A percentile compares a stretch with the other conserved stretches of the same genome.
phyloP scores from a whole-genome alignment of 805 yeast genomes.

The Candida sanyiensis region DNA sequence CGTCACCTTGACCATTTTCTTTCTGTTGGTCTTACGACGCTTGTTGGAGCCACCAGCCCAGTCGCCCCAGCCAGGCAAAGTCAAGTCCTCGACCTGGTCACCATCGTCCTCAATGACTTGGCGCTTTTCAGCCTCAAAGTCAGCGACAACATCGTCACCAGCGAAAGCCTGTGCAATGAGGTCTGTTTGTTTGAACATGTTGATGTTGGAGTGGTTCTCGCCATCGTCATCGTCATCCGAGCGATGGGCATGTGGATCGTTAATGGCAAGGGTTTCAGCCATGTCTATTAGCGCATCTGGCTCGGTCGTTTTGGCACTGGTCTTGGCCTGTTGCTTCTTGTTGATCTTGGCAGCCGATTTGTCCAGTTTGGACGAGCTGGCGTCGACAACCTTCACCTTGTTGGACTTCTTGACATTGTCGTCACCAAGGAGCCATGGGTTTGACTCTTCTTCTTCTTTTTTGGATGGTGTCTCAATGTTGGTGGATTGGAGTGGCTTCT shows the following conservation, averaged over 20 bases:
- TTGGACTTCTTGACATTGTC: conserved; percentile 35
- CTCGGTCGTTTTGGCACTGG: conserved; percentile 30
- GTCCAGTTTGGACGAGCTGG: conserved; percentile 42
- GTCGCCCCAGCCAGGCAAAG: conserved; percentile 88
- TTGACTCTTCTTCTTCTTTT: conserved; percentile 26
- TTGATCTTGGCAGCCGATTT: conserved; percentile 35
- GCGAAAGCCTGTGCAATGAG: conserved; percentile 91
- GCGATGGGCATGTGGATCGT: conserved; percentile 38
- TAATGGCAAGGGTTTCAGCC: conserved; percentile 48
- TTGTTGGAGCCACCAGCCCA: conserved; percentile 72
- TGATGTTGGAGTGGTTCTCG: conserved; percentile 27
- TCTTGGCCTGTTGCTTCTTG: conserved; percentile 30
- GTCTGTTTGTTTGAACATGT: conserved; percentile 72
- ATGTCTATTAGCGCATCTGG: conserved; percentile 39
- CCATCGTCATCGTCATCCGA: conserved; percentile 38
- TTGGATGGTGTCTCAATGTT: conserved; percentile 10
- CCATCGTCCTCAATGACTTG: conserved; percentile 68
- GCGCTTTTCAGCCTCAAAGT: conserved; percentile 74
- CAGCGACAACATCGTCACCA: conserved; percentile 84
- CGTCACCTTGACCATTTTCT: conserved; percentile 53
- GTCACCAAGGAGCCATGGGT: conserved; percentile 47
- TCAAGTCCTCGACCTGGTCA: conserved; percentile 78
- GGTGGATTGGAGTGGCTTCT: conserved; percentile 8
- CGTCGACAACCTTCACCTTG: conserved; percentile 43
- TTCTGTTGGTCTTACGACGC: conserved; percentile 7